Conservation (phyloP, 2,329 filamentous ascomycete species). For the Lachnellula subtilissima region DNA sequence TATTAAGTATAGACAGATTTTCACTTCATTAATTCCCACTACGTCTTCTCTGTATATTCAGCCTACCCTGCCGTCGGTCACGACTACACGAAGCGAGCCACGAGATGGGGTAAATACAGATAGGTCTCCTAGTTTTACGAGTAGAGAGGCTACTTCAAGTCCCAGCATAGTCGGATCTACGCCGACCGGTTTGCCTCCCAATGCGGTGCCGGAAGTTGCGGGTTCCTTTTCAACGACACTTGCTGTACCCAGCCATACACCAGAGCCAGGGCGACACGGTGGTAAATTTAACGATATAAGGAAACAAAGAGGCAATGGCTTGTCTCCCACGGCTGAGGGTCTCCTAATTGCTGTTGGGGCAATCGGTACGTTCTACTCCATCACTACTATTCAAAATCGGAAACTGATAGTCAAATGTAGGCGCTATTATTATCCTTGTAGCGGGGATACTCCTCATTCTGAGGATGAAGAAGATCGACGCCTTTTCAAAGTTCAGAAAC, state of each 20-base stretch:
- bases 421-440: slow-evolving; percentile 27
- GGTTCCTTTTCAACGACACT: not conserved
- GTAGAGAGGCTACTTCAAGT: not conserved
- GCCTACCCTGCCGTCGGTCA: not conserved
- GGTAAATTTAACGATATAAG: slow-evolving; percentile 1
- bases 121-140: not conserved
- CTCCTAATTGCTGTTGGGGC: slow-evolving; percentile 26
- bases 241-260: not conserved
- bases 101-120: slow-evolving; percentile 17
- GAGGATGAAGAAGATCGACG: slow-evolving; percentile 22
- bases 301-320: slow-evolving; percentile 2
- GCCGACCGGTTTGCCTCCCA: not conserved
- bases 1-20: slow-evolving; percentile 10
- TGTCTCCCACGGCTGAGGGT: slow-evolving; percentile 24
- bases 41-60: not conserved
- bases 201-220: not conserved
- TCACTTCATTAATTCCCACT: slow-evolving; percentile 10
- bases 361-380: slow-evolving; percentile 22
- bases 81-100: slow-evolving; percentile 7
- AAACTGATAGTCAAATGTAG: slow-evolving; percentile 13
- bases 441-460: slow-evolving; percentile 24
- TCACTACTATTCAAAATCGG: not conserved
- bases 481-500: slow-evolving; percentile 11
- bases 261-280: not conserved
- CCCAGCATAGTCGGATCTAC: not conserved